Base-by-base conservation (phyloP, 345 rosid genomes). In the Reutealis trisperma region DNA sequence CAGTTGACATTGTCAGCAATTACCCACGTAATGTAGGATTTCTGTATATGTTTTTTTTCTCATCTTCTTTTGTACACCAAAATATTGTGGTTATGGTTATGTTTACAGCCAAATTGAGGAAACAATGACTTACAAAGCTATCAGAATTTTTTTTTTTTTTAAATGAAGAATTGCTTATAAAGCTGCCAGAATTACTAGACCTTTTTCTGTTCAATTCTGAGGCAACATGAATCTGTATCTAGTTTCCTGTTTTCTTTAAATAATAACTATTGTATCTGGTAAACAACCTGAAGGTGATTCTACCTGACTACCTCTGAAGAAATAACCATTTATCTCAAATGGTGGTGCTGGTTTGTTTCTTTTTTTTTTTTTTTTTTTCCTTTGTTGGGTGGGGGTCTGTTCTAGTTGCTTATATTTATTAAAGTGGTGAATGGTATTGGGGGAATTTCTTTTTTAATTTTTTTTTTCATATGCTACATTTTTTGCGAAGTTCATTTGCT, bases 1-100 rank as follows among this genome's bases (percentile, higher is more conserved):
- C 97, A 2, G 97, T 91, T 67, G 89, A 96, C 87, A 88, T 94
- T n/a, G 99, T 96, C 83, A 81, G 85, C 83, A 87, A 77, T 65
- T 83, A 83, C 82, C 91, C 94, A 37, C 97, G 88, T 77, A 94
- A 88, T 75, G 99, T 96, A 92, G 71, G 91, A 52, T 84, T 32
- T 70, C 73, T 59, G 1, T 70, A 63, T 64, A 22, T 63, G 44
- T 24, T 68, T 78, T 73, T n/a, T 34, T 61, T 63, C n/a, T 11
- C 44, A 16, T 74, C 18, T 73, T 49, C 9, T 62, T 80, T 62
- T 70, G 24, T 55, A 14, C 64, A 37, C 6, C 41, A n/a, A 52
- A 4, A 59, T 47, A 44, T 22, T 80, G 57, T 42, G 54, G 55
- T 41, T 49, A 27, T 58, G 18, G 16, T 59, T n/a, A 1, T 60